Base-by-base conservation (phyloP, 2,329 filamentous ascomycete species). In the Sclerotinia trifoliorum region DNA sequence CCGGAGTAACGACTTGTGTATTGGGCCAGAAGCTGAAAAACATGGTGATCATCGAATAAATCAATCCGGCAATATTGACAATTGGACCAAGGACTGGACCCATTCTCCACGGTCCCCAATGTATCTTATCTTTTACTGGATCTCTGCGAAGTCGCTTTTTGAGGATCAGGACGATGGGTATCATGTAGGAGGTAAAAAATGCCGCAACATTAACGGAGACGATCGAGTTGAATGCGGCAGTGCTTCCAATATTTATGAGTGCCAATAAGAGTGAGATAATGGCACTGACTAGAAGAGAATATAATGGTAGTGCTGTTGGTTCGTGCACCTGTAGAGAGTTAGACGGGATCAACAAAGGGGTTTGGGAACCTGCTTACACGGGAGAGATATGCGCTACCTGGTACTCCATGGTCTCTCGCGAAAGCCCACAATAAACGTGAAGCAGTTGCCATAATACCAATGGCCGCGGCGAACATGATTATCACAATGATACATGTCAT, bases 401-500 rank as follows among this genome's bases (percentile, higher is more conserved):
- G 81, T 5, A 83, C 73, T 3, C 81, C 81, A 1, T 78, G 75
- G 70, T 84, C 81, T 44, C 81, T 77, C 21, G 80, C 80, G 67
- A 83, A 82, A 7, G 81, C 78, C 73, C 78, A 83, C 11, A 78
- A 77, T 64, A 79, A 76, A 5, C 80, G 77, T 70, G 72, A 78
- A 68, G 77, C 75, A 71, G 71, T 78, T 68, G 71, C 78, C 68
- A 75, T 75, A 64, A 77, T 76, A 26, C 78, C 75, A 62, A 82
- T 77, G 24, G 76, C 78, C 26, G 76, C 78, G 54, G 77, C 79
- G 44, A 79, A 76, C 3, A 78, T 73, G 0, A 80, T 71, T 10
- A 79, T 74, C 49, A 79, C 76, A 15, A 84, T 78, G 15, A 84
- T 78, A 1, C 79, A 78, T 0, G 80, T 79, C 80, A 86, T 82